Evolutionary conservation across 164 flowering plant genomes (phyloP).

Genomic region (Aristolochia californica): DNA sequence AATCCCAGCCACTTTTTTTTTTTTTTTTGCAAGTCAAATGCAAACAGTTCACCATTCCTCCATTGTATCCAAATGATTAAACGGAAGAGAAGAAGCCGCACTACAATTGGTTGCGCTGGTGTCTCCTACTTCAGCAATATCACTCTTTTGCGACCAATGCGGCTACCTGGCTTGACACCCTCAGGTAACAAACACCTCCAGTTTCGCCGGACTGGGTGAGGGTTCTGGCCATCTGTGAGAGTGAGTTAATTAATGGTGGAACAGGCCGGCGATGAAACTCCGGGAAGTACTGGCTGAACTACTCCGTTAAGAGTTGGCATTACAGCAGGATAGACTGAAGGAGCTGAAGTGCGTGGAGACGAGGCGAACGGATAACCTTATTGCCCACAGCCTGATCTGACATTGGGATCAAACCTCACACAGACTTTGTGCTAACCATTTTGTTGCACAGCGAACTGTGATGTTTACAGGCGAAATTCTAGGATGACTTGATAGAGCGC

Average conservation of each 20-base stretch:
- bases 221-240: slow-evolving; percentile 15
- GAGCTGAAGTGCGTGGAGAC: slow-evolving; percentile 30
- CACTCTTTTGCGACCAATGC: slow-evolving; percentile 17
- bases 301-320: slow-evolving; percentile 49
- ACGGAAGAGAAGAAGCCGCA: not conserved
- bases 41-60: too few relatives aligned
- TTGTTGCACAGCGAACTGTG: slow-evolving; percentile 45
- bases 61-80: too few relatives aligned
- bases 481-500: slow-evolving; percentile 57
- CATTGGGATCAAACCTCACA: slow-evolving; percentile 55
- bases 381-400: slow-evolving; percentile 67
- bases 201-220: not conserved
- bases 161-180: slow-evolving; percentile 22
- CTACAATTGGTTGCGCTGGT: slow-evolving; percentile 5
- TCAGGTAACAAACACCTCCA: slow-evolving; percentile 15
- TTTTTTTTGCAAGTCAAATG: too few relatives aligned
- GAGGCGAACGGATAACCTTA: slow-evolving; percentile 43
- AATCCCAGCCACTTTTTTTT: too few relatives aligned
- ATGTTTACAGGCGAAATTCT: slow-evolving; percentile 50
- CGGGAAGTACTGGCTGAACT: slow-evolving; percentile 38
- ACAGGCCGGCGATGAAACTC: slow-evolving; percentile 15
- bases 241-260: slow-evolving; percentile 38
- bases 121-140: slow-evolving; percentile 11
- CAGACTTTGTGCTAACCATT: slow-evolving; percentile 58
- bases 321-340: slow-evolving; percentile 26